Evolutionary conservation across 192 early-diverging fungal species (phyloP).

Genomic region (Kickxella alabastrina): DNA sequence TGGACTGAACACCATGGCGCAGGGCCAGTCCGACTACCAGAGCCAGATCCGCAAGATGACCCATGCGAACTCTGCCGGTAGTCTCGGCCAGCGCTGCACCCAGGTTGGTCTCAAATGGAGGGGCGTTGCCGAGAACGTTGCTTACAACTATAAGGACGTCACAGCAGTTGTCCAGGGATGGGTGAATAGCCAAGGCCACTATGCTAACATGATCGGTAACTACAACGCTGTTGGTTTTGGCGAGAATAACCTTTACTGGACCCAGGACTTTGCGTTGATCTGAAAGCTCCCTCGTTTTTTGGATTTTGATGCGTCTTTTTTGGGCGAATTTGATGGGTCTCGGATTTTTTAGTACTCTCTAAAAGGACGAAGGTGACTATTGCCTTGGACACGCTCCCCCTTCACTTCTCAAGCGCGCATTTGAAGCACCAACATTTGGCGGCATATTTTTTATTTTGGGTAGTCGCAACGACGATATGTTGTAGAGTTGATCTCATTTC

Average conservation of each 20-base stretch:
- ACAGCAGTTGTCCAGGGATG: slow-evolving; percentile 14
- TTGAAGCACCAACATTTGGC: too few species aligned
- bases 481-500: too few species aligned
- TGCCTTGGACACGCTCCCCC: too few species aligned
- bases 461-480: too few species aligned
- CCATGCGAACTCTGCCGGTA: slow-evolving; percentile 20
- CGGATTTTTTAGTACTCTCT: too few species aligned
- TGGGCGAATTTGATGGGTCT: too few species aligned
- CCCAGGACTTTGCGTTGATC: slow-evolving; percentile 50
- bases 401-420: too few species aligned
- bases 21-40: slow-evolving; percentile 38
- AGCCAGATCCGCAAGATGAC: slow-evolving; percentile 19
- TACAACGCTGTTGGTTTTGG: slow-evolving; percentile 41
- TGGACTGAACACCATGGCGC: slow-evolving; percentile 27
- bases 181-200: slow-evolving; percentile 27
- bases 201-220: slow-evolving; percentile 37
- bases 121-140: slow-evolving; percentile 38
- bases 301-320: too few species aligned
- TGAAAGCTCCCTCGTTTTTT: too few species aligned
- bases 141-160: slow-evolving; percentile 25
- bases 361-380: too few species aligned
- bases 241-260: slow-evolving; percentile 26
- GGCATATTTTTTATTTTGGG: too few species aligned
- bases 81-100: slow-evolving; percentile 24
- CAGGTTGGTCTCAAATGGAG: slow-evolving; percentile 23